phyloP scores from a whole-genome alignment of 306 rosid genomes.

The Ammopiptanthus mongolicus region DNA sequence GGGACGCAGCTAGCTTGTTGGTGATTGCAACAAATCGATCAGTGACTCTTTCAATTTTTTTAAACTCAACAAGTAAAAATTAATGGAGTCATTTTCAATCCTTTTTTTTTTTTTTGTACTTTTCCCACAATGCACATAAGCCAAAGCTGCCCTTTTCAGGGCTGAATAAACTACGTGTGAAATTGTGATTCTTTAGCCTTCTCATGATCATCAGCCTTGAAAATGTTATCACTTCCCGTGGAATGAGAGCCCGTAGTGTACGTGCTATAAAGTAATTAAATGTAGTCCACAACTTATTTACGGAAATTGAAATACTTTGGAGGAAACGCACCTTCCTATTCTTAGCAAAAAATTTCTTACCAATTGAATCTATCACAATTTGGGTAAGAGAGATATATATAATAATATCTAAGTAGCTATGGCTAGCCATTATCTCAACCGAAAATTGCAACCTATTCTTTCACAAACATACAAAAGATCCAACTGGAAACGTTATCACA shows the following conservation, averaged over 20 bases:
- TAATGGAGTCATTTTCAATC: background rate
- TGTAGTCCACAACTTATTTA: conserved; percentile 21
- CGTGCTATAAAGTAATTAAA: conserved; percentile 9
- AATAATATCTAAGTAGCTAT: background rate
- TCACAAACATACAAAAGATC: conserved; percentile 41
- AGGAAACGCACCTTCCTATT: background rate
- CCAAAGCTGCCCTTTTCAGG: conserved; percentile 17
- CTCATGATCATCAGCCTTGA: conserved; percentile 11
- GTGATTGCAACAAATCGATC: background rate
- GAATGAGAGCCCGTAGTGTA: conserved; percentile 17
- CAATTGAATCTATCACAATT: background rate
- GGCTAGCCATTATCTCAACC: background rate
- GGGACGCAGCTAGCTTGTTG: background rate
- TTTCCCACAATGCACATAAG: background rate
- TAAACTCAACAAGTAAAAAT: background rate
- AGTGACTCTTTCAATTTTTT: background rate
- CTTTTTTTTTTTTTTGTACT: background rate
- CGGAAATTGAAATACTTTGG: background rate
- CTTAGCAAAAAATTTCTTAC: too few species aligned
- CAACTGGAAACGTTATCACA: conserved; percentile 41
- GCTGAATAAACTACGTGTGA: background rate
- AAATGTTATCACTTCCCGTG: conserved; percentile 32
- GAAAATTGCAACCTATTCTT: background rate
- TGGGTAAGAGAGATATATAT: background rate
- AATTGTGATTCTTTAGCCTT: conserved; percentile 11